Conservation (phyloP, 2,329 filamentous ascomycete species). For the Allantophomopsis lycopodina region DNA sequence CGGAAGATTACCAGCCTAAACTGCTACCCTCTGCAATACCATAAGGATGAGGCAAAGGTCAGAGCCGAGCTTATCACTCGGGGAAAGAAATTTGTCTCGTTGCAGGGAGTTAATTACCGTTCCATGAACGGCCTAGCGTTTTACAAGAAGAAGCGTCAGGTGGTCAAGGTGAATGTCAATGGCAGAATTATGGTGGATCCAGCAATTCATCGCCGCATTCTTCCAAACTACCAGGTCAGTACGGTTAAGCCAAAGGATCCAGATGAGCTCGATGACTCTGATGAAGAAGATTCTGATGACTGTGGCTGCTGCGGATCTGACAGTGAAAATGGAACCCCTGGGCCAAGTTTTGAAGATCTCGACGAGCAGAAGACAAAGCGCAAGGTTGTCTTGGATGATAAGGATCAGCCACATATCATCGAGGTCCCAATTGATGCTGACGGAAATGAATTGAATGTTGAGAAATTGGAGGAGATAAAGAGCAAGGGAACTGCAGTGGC, state of each 20-base stretch:
- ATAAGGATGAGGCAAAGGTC: constrained; percentile 55
- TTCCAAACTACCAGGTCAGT: constrained; percentile 74
- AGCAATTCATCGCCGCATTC: constrained; percentile 67
- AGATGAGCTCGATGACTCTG: constrained; percentile 37
- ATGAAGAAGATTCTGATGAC: constrained; percentile 28
- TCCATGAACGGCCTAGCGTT: constrained; percentile 76
- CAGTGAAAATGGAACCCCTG: constrained; percentile 18
- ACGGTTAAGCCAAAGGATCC: constrained; percentile 60
- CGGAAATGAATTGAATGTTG: constrained; percentile 35
- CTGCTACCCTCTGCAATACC: constrained; percentile 69
- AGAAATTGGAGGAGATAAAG: constrained; percentile 41
- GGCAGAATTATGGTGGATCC: constrained; percentile 83
- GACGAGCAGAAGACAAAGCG: constrained; percentile 20
- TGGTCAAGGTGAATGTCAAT: constrained; percentile 73
- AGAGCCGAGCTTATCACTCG: constrained; percentile 58
- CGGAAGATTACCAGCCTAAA: constrained; percentile 69
- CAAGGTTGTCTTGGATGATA: constrained; percentile 26
- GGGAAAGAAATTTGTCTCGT: constrained; percentile 69
- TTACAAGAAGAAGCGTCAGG: constrained; percentile 63
- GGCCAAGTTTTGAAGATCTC: constrained; percentile 5
- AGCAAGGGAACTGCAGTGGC: constrained; percentile 13
- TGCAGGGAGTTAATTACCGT: constrained; percentile 76
- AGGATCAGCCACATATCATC: constrained; percentile 34
- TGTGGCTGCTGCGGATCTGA: constrained; percentile 26
- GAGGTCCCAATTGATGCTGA: constrained; percentile 40